phyloP scores from a whole-genome alignment of 441 rosid species.

The Mallotus repandus region DNA sequence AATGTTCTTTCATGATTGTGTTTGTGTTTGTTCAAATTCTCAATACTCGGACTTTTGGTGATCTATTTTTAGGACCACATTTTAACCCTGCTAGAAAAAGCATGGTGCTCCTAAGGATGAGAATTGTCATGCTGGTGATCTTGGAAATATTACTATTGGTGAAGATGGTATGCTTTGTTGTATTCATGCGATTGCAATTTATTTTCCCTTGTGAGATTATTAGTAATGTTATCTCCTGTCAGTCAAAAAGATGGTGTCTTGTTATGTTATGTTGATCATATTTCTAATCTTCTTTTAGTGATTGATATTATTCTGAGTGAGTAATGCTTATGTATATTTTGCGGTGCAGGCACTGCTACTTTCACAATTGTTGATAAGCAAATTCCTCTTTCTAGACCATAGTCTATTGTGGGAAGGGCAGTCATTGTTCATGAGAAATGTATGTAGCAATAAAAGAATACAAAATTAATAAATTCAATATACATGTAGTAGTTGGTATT shows the following conservation, averaged over 20 bases:
- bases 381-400: conserved; percentile 81
- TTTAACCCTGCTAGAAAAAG: conserved; percentile 78
- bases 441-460: no score
- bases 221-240: no score
- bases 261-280: background rate
- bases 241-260: no score
- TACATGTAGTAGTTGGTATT: no score
- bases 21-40: background rate
- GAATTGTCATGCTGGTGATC: conserved; percentile 93
- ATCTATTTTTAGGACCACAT: conserved; percentile 68
- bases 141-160: conserved; percentile 77
- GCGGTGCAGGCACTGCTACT: conserved; percentile 54
- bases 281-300: background rate
- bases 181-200: background rate
- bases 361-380: conserved; percentile 68
- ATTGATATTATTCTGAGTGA: background rate
- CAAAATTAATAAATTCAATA: no score
- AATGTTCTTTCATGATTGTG: no score
- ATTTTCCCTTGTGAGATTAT: background rate
- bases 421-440: conserved; percentile 88
- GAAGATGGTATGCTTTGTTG: conserved; percentile 60
- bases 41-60: background rate
- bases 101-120: conserved; percentile 87
- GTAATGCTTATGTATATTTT: conserved; percentile 5
- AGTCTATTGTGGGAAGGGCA: conserved; percentile 88